Base-by-base conservation (phyloP, 805 yeast species). In the Spathaspora passalidarum region DNA sequence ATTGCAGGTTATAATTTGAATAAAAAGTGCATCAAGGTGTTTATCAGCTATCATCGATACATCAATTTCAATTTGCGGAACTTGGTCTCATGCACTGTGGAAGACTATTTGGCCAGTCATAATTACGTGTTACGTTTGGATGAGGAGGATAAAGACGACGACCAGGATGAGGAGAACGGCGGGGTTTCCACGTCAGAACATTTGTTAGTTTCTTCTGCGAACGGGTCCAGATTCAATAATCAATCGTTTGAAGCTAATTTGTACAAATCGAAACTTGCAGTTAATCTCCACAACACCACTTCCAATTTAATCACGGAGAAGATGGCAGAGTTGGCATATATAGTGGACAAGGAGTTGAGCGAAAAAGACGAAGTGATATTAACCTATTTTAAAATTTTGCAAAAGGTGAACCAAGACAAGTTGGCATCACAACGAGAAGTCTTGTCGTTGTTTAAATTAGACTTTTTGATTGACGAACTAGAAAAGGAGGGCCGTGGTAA, bases 1-100 rank as follows among this genome's bases (percentile, higher is more conserved):
- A 87, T 94, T 46, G 95, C 96, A 0, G 94, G 97, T 18, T 73
- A 81, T 35, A 68, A 78, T 18, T 94, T 96, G 18, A 79, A 85
- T 41, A 66, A 76, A 45, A 82, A 87, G 42, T 79, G 94, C 45
- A 90, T 88, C 19, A 88, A 86, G 49, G 89, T 88, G 48, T 74
- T 94, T 44, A 67, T 94, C 37, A 92, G 86, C 50, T 85, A 88
- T 47, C 97, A 97, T 37, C 96, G 96, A 22, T 69, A 72, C 55
- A 76, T 73, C 51, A 81, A 75, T 62, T 75, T 68, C 48, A 67
- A 60, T 49, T 53, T 57, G 46, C 61, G 55, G 59, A 80, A 72
- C 62, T 72, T 59, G 57, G 73, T 58, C 50, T 73, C 62, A 55
- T 78, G 63, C 57, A 68, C 66, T 54, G 77, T 64, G 35, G 78